Base-by-base conservation (phyloP, 2,329 filamentous ascomycete species). In the Scortechinia acanthostroma region DNA sequence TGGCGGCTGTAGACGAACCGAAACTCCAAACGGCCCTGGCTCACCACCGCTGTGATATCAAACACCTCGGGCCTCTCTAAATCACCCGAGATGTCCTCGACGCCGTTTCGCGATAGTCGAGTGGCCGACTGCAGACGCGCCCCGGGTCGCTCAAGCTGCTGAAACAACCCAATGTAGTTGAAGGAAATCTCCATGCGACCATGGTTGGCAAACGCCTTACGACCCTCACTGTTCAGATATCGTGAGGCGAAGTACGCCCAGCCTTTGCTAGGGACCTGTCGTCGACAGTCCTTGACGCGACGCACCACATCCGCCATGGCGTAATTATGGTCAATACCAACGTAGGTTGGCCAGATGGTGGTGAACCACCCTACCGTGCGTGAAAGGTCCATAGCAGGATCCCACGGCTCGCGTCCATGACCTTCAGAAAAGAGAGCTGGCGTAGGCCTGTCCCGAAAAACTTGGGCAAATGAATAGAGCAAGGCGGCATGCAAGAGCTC, bases 341-440 rank as follows among this genome's bases (percentile, higher is more conserved):
- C 58, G 2, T 65, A 61, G 4, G 80, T 60, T 0, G 77, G 77
- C 43, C 69, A 75, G 13, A 81, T 59, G 0, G 74, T 70, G 2
- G 76, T 78, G 49, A 81, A 79, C 76, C 76, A 80, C 2, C 77
- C 77, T 0, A 81, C 74, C 0, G 76, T 80, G 44, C 76, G 64
- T 3, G 70, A 69, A 1, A 79, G 66, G 55, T 80, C 73, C 13
- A 73, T 60, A 15, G 70, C 67, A 0, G 58, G 55, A 21, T 68
- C 67, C 49, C 65, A 65, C 2, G 61, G 55, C n/a, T 64, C 61
- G 4, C 61, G 53, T 2, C 62, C 62, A 45, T 64, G 61, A 1
- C 56, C 58, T 45, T 64, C 60, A 42, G 54, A 59, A 0, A 81
- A 52, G 1, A 70, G 69, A 0, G 77, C 77, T 0, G 64, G 56